phyloP scores from a whole-genome alignment of 2,329 filamentous ascomycete genomes.

The Ciborinia camelliae region DNA sequence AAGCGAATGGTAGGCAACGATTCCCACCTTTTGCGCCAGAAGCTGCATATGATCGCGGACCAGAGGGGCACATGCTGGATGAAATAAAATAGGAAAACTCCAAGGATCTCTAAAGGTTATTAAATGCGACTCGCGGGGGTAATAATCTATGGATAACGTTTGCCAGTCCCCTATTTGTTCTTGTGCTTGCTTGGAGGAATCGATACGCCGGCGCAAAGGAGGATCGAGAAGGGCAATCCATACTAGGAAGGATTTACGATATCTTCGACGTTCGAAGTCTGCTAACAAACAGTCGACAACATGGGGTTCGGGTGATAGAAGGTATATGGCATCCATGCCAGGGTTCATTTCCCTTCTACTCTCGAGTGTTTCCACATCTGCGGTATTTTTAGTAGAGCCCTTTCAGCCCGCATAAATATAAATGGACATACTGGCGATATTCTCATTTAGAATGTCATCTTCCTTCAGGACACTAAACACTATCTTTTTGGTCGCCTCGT shows the following conservation, averaged over 20 bases:
- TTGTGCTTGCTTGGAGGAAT: constrained; percentile 64
- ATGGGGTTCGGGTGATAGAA: constrained; percentile 80
- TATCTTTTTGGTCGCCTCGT: constrained; percentile 77
- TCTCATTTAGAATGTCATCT: constrained; percentile 95
- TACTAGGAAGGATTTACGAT: constrained; percentile 73
- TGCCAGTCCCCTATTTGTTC: constrained; percentile 77
- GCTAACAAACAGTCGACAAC: constrained; percentile 92
- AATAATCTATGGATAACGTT: constrained; percentile 84
- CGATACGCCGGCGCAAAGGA: constrained; percentile 68
- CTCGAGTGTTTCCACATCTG: constrained; percentile 94
- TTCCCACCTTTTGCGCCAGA: constrained; percentile 77
- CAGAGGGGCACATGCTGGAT: constrained; percentile 82
- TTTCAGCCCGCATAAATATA: neutral
- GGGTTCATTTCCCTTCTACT: constrained; percentile 76
- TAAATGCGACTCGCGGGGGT: constrained; percentile 84
- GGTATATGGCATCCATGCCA: constrained; percentile 92
- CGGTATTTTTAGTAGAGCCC: constrained; percentile 23
- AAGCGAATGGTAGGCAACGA: neutral
- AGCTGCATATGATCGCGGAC: constrained; percentile 79
- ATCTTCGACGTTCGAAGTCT: constrained; percentile 82
- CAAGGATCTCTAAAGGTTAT: constrained; percentile 91
- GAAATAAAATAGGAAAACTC: constrained; percentile 91
- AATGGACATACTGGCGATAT: constrained; percentile 74
- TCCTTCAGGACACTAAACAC: constrained; percentile 89
- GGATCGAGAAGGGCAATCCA: constrained; percentile 79